phyloP scores from a whole-genome alignment of 2,329 filamentous ascomycete genomes.

The Volutella citrinella region DNA sequence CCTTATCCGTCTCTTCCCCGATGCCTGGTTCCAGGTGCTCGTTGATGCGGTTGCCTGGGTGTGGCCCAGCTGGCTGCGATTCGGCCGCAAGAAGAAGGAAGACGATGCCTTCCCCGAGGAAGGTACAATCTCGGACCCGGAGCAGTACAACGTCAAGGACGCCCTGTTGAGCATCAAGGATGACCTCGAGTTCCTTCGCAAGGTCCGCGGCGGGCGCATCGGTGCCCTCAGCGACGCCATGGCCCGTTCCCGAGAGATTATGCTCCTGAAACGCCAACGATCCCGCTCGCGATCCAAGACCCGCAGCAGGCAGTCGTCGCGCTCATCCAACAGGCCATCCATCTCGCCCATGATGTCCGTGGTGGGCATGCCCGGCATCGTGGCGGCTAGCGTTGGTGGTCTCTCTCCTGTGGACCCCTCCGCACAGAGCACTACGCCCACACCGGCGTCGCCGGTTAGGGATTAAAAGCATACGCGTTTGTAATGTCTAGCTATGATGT shows the following conservation, averaged over 20 bases:
- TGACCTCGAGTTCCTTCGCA: slow-evolving; percentile 17
- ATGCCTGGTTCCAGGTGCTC: slow-evolving; percentile 8
- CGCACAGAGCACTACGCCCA: too few species aligned
- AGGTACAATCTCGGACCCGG: slow-evolving; percentile 12
- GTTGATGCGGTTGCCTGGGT: slow-evolving; percentile 10
- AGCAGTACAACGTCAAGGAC: slow-evolving; percentile 16
- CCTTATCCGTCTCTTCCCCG: too few species aligned
- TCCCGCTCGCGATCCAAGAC: slow-evolving; percentile 17
- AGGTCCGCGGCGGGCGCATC: slow-evolving; percentile 17
- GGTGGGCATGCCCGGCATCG: slow-evolving; percentile 19
- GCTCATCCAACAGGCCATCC: slow-evolving; percentile 17
- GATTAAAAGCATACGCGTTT: background rate
- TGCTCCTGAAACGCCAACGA: slow-evolving; percentile 15
- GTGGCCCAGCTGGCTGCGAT: slow-evolving; percentile 16
- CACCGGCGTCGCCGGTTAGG: too few species aligned
- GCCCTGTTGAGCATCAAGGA: slow-evolving; percentile 16
- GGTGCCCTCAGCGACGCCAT: slow-evolving; percentile 16
- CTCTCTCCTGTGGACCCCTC: slow-evolving; percentile 9
- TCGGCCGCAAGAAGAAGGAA: slow-evolving; percentile 16
- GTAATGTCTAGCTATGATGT: too few species aligned
- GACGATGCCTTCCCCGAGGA: slow-evolving; percentile 10
- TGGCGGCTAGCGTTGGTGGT: slow-evolving; percentile 16
- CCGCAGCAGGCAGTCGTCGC: slow-evolving; percentile 15
- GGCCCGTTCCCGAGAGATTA: slow-evolving; percentile 14
- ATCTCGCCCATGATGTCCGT: slow-evolving; percentile 21